A percentile compares a stretch with the other conserved stretches of the same genome.
Conservation (phyloP, 345 rosid genomes). For the Lepidium didymum region DNA sequence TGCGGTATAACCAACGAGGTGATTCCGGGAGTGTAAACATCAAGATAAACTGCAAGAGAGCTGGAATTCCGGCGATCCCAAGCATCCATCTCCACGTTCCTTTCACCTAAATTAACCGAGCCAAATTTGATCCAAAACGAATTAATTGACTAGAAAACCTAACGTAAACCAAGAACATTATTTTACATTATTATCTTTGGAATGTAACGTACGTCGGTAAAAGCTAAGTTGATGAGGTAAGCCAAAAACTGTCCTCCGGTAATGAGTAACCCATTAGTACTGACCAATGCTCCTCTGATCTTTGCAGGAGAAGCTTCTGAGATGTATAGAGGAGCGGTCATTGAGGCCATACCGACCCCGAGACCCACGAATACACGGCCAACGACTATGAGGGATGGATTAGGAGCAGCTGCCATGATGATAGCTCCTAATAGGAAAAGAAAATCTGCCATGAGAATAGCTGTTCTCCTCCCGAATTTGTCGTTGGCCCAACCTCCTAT, state of each 20-base stretch:
- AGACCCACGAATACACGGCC: constrained; percentile 81
- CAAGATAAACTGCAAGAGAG: constrained; percentile 62
- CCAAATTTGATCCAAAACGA: background rate
- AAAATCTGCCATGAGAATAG: constrained; percentile 60
- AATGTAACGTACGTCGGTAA: constrained; percentile 44
- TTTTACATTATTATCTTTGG: background rate
- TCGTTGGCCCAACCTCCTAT: constrained; percentile 84
- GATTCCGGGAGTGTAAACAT: constrained; percentile 83
- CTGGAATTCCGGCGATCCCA: constrained; percentile 78
- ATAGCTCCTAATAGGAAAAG: constrained; percentile 69
- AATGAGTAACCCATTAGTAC: constrained; percentile 75
- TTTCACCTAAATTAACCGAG: constrained; percentile 32
- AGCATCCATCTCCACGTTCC: constrained; percentile 99
- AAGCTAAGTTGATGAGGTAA: constrained; percentile 82
- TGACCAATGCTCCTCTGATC: constrained; percentile 87
- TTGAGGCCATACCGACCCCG: constrained; percentile 93
- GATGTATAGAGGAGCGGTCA: constrained; percentile 87
- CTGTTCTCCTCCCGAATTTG: constrained; percentile 49
- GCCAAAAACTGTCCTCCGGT: constrained; percentile 88
- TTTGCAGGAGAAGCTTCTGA: constrained; percentile 86
- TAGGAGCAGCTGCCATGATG: constrained; percentile 67
- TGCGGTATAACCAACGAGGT: constrained; percentile 86
- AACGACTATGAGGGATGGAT: constrained; percentile 48
- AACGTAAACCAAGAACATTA: too few relatives aligned
- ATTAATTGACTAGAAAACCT: background rate